Base-by-base conservation (phyloP, 768 basidiomycete species). In the Hericium alpestre region DNA sequence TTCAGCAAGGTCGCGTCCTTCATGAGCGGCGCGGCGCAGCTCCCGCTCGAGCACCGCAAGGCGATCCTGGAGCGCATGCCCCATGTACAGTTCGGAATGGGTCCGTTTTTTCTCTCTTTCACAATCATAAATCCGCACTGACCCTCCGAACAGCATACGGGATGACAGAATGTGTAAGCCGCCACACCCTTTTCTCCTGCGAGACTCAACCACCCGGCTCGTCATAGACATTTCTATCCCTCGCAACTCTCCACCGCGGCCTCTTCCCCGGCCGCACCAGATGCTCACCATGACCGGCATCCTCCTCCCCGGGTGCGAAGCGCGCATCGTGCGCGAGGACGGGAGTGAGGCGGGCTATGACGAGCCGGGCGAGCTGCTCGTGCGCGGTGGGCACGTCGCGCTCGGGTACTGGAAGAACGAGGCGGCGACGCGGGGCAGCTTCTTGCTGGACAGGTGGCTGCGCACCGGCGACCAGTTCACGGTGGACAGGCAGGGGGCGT, bases 371-470 rank as follows among this genome's bases (percentile, higher is more conserved):
- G 87, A 91, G 61, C 69, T 90, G 8, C 82, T 78, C 71, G 64
- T 90, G 9, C 74, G 72, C 39, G 77, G 84, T 15, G 66, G 58
- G 0, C 84, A 80, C 59, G 66, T 88, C 32, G 77, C 81, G 0
- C 65, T 80, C 0, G 89, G 89, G 0, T 92, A 91, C 66, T 85
- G 80, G 80, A 79, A 82, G 50, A 86, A 90, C 65, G 76, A 80
- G 51, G 74, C 78, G 57, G 84, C 86, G 0, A 88, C 81, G 25
- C 70, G 71, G 53, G 80, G 80, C 61, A 83, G 86, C 0, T 91
- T 90, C 64, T 62, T 79, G 20, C 63, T 61, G 15, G 74, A 79
- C 48, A 86, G 88, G n/a, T 92, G 90, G 90, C 62, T 92, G 23
- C 74, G 72, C 54, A 90, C 87, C 0, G 90, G 90, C 2, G 89